Evolutionary conservation across 139 green algal genomes (phyloP).

Genomic region (Raphidocelis subcapitata): DNA sequence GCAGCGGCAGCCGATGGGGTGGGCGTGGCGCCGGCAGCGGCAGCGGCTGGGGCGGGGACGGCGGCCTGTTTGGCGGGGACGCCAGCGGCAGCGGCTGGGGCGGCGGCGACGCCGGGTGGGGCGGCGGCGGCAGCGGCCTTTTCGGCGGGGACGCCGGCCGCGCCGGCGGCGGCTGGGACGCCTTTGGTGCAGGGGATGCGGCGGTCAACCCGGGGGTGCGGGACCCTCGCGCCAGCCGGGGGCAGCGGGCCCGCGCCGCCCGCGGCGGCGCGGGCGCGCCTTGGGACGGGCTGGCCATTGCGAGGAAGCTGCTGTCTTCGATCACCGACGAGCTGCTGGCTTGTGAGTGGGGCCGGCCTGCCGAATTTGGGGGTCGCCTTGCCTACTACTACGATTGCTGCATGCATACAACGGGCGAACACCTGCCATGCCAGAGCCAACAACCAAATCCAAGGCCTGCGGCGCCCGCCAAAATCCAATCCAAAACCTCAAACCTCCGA

Average conservation of each 20-base stretch:
- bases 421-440: too few species aligned
- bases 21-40: too few species aligned
- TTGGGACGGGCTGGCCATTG: slow-evolving; percentile 23
- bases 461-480: too few species aligned
- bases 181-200: background rate
- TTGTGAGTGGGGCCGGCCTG: slow-evolving; percentile 28
- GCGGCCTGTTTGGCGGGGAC: too few species aligned
- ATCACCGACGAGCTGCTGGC: slow-evolving; percentile 29
- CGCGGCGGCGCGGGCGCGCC: background rate
- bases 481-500: background rate
- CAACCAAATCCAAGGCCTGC: too few species aligned
- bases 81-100: too few species aligned
- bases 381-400: too few species aligned
- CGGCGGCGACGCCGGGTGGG: background rate
- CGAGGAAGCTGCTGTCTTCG: slow-evolving; percentile 31
- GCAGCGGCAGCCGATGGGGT: background rate
- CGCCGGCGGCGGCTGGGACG: background rate
- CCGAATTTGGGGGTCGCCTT: too few species aligned
- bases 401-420: background rate
- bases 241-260: too few species aligned
- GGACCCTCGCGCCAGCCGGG: too few species aligned
- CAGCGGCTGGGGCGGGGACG: too few species aligned
- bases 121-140: background rate
- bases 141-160: background rate
- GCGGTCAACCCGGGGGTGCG: too few species aligned